Base-by-base conservation (phyloP, 1,284 basidiomycete species). In the Puccinia coronata region DNA sequence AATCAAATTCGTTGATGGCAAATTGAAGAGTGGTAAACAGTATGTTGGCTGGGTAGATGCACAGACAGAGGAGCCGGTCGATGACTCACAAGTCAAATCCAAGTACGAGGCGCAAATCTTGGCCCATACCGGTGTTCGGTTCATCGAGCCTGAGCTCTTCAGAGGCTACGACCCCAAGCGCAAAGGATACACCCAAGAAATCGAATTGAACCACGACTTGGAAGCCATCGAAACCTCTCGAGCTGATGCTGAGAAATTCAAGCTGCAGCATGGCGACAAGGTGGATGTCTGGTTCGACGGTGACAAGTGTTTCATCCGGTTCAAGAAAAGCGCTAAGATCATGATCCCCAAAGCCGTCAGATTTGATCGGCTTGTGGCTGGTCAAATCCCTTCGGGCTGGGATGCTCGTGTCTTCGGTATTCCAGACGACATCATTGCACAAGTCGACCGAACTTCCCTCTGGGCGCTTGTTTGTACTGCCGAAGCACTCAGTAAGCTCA, bases 21-120 rank as follows among this genome's bases (percentile, higher is more conserved):
- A 93, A 82, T 90, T 99, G 85, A 96, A 97, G 88, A 91, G 93
- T 84, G 94, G 94, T 63, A 90, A 92, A 63, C 89, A 96, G 59
- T 93, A 98, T 86, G 96, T 99, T 84, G 96, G 96, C 69, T 99
- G 96, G 96, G 95, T 98, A 77, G 96, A 98, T 85, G 91, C 91
- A 85, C 96, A 98, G 89, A 91, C 92, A n/a, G 90, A 89, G 69
- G 96, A 98, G 84, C 95, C 96, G n/a, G 92, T 99, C 75, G 96
- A 99, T 85, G 96, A 99, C 88, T 98, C 98, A 88, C 96, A 99
- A 84, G 92, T 98, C 83, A 92, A 93, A 83, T 91, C 92, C 70
- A 93, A 92, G 82, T 99, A 98, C 87, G 95, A 99, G 88, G 93
- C 95, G 87, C 94, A 98, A 16, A 95, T 99, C 83, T 87, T 98